Evolutionary conservation across 2,329 filamentous ascomycete species (phyloP).

Genomic region (Diaporthe citri): DNA sequence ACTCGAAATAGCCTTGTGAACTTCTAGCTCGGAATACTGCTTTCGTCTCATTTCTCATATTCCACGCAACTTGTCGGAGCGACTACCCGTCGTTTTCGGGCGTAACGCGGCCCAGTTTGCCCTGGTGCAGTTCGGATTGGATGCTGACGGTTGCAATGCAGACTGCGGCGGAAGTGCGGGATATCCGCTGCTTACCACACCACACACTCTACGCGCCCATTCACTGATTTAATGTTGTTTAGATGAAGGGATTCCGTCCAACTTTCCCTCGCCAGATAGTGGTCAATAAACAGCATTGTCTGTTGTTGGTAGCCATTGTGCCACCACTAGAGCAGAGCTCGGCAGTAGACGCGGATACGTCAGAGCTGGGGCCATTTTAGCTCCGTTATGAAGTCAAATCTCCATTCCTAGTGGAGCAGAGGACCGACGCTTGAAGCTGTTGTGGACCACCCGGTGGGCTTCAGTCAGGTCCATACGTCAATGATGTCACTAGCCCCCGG

Average conservation of each 20-base stretch:
- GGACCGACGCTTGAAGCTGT: constrained; percentile 3
- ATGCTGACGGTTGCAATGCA: neutral
- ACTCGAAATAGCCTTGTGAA: neutral
- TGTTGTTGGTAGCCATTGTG: neutral
- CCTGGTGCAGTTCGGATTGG: neutral
- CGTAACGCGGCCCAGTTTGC: neutral
- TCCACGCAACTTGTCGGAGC: neutral
- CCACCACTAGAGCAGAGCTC: neutral
- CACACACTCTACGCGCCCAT: neutral
- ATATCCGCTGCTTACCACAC: neutral
- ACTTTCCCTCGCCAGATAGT: neutral
- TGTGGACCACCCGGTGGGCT: neutral
- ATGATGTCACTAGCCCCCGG: constrained; percentile 28
- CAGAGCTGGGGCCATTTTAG: constrained; percentile 14
- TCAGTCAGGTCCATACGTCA: constrained; percentile 20
- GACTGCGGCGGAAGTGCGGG: neutral
- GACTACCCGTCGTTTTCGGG: neutral
- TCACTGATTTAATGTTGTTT: neutral
- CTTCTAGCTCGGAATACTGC: too few species aligned
- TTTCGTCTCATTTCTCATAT: too few species aligned
- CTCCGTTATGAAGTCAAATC: constrained; percentile 32
- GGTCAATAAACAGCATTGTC: neutral
- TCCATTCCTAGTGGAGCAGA: constrained; percentile 18
- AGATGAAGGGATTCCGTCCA: neutral
- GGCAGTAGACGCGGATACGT: constrained; percentile 12